These are phyloP conservation scores for Beauveria brongniartii DNA, from an alignment of 2,329 filamentous ascomycete species.

Conservation along the genomic window DNA sequence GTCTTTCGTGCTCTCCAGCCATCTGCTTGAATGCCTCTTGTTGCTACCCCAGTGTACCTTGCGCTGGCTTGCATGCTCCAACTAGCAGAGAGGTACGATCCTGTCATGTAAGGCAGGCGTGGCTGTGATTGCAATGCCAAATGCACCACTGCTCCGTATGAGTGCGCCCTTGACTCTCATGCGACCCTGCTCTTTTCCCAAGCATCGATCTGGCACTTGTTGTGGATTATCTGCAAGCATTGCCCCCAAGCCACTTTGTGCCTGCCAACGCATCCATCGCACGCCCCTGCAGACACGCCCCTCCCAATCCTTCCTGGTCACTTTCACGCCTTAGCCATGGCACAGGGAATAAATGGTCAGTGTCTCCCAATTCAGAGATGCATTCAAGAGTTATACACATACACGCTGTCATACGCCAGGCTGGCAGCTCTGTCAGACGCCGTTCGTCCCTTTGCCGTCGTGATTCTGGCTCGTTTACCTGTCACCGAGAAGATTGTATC, in stretches of 20 bases:
- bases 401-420: background rate
- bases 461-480: background rate
- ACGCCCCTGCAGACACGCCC: background rate
- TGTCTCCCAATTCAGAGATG: background rate
- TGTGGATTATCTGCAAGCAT: background rate
- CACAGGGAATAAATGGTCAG: background rate
- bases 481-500: background rate
- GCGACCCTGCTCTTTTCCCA: background rate
- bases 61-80: background rate
- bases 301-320: background rate
- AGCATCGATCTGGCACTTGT: background rate
- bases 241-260: slow-evolving; percentile 2
- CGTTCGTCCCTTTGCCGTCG: background rate
- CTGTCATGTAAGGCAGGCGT: slow-evolving; percentile 2
- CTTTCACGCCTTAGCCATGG: background rate
- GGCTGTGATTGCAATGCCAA: background rate
- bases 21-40: background rate
- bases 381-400: background rate
- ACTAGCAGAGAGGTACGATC: background rate
- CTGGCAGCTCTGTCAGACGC: background rate
- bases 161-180: background rate
- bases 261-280: background rate
- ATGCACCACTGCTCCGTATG: background rate
- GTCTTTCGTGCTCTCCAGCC: background rate
- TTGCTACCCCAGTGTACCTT: background rate